phyloP scores from a whole-genome alignment of 2,329 filamentous ascomycete species.

The Penicillium janthinellum region DNA sequence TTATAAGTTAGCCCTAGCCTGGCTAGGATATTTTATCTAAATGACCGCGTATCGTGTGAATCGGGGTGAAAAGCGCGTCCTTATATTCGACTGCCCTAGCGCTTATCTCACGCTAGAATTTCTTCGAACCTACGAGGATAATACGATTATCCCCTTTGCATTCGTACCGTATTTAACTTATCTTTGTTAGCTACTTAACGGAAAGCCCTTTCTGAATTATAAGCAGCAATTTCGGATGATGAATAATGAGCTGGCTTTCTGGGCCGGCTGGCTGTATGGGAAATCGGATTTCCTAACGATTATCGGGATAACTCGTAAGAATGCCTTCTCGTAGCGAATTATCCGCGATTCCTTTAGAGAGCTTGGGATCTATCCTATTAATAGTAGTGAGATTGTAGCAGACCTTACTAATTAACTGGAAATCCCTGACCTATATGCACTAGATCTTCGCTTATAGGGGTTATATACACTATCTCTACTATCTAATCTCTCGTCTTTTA shows the following conservation, averaged over 20 bases:
- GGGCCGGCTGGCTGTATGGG: not conserved
- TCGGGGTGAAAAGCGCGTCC: not conserved
- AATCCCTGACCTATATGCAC: not conserved
- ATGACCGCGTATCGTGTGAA: not conserved
- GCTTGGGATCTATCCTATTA: not conserved
- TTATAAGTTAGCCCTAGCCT: not conserved
- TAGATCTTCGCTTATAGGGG: not conserved
- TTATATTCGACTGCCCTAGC: not conserved
- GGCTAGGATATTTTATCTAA: not conserved
- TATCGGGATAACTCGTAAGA: not conserved
- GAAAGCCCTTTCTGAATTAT: not conserved
- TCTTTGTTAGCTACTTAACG: not conserved
- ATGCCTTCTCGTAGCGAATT: not conserved
- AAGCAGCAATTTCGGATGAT: not conserved
- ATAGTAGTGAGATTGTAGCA: not conserved
- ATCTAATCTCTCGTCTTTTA: not conserved
- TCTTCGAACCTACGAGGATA: not conserved
- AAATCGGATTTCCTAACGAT: not conserved
- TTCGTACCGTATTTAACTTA: not conserved
- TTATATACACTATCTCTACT: not conserved
- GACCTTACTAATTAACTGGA: not conserved
- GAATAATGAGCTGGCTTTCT: conserved; percentile 2
- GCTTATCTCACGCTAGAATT: not conserved
- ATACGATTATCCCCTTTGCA: not conserved
- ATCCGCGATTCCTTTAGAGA: conserved; percentile 3